Conservation (phyloP, 805 yeast species). For the Metschnikowia orientalis region DNA sequence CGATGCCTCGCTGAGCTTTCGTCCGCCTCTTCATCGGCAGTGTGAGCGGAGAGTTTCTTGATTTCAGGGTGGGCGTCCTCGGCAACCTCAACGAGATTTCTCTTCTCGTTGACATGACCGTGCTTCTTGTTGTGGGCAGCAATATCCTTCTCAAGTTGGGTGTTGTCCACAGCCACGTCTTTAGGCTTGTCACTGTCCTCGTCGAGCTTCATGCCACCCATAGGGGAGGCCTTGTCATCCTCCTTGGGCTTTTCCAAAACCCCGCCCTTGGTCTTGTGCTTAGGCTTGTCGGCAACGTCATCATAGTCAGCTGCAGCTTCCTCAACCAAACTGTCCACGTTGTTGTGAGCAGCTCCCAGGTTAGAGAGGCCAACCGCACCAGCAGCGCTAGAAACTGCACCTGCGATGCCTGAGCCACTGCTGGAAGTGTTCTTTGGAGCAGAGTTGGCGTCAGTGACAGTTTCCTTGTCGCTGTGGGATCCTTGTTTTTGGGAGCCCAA, state of each 20-base stretch:
- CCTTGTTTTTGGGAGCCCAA: background rate
- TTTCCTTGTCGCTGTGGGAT: background rate
- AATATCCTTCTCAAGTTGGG: conserved; percentile 21
- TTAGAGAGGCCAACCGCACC: conserved; percentile 16
- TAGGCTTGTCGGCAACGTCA: conserved; percentile 10
- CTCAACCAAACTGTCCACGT: conserved; percentile 19
- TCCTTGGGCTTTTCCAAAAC: conserved; percentile 7
- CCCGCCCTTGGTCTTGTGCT: conserved; percentile 9
- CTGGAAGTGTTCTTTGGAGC: background rate
- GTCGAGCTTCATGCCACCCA: conserved; percentile 3
- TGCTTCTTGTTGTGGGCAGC: conserved; percentile 27
- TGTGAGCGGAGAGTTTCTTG: conserved; percentile 17
- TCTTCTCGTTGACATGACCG: conserved; percentile 19
- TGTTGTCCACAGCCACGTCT: conserved; percentile 11
- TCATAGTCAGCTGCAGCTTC: conserved; percentile 16
- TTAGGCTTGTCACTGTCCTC: conserved; percentile 6
- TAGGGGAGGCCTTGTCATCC: conserved; percentile 3
- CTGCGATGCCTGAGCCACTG: conserved; percentile 14
- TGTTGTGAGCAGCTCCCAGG: conserved; percentile 4
- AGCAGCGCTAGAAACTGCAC: conserved; percentile 20
- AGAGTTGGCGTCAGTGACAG: background rate
- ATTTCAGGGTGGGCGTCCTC: conserved; percentile 19
- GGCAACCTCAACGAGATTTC: conserved; percentile 27
- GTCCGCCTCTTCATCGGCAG: conserved; percentile 3
- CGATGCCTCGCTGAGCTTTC: conserved; percentile 9